Evolutionary conservation across 2,329 filamentous ascomycete genomes (phyloP).

Genomic region (Neofusicoccum sp.): DNA sequence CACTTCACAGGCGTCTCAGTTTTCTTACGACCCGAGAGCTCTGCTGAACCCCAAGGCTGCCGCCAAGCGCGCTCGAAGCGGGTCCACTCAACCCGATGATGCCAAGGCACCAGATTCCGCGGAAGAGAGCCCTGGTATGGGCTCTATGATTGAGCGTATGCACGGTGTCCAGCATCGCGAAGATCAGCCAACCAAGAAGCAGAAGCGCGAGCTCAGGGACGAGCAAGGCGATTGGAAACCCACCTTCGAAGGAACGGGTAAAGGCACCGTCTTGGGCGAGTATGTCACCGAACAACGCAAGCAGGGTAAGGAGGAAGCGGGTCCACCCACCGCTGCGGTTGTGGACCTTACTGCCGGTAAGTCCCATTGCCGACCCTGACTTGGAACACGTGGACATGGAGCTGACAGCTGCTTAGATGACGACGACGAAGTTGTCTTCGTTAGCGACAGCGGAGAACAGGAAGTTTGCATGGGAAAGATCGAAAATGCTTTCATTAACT

Average conservation of each 20-base stretch:
- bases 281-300: slow-evolving; percentile 48
- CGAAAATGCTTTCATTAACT: slow-evolving; percentile 64
- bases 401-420: slow-evolving; percentile 38
- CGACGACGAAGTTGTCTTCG: slow-evolving; percentile 55
- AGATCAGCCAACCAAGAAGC: slow-evolving; percentile 56
- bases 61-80: slow-evolving; percentile 32
- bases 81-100: background rate
- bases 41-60: slow-evolving; percentile 36
- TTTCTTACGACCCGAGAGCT: slow-evolving; percentile 28
- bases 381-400: too few species aligned
- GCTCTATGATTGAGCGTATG: slow-evolving; percentile 69
- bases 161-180: slow-evolving; percentile 71
- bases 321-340: slow-evolving; percentile 27
- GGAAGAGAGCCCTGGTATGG: slow-evolving; percentile 44
- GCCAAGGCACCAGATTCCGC: background rate
- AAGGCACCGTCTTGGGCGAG: slow-evolving; percentile 59
- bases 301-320: slow-evolving; percentile 54
- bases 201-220: slow-evolving; percentile 28
- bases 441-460: slow-evolving; percentile 62
- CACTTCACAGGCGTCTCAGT: background rate
- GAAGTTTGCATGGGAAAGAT: slow-evolving; percentile 81
- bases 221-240: slow-evolving; percentile 39
- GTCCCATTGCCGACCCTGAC: too few species aligned
- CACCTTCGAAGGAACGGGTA: slow-evolving; percentile 41
- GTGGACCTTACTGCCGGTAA: slow-evolving; percentile 45